These are phyloP conservation scores for Dendrostoma leiphaemia DNA, from an alignment of 2,329 filamentous ascomycete genomes.

Conservation along the genomic window DNA sequence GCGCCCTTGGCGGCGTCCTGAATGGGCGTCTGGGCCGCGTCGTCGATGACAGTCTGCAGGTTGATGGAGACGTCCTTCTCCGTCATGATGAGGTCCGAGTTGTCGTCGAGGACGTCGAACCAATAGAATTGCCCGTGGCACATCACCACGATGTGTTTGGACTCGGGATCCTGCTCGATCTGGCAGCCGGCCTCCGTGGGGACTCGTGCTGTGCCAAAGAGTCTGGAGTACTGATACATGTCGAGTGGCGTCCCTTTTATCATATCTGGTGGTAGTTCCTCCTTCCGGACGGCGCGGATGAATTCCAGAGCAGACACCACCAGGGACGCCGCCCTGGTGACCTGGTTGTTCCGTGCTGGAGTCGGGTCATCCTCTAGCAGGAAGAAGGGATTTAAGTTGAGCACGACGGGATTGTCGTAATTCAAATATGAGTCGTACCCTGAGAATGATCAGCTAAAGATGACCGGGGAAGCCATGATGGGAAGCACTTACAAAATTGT, in stretches of 20 bases:
- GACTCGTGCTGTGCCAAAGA: slow-evolving; percentile 93
- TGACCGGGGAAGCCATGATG: not conserved
- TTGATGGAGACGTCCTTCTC: slow-evolving; percentile 93
- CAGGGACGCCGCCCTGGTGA: slow-evolving; percentile 88
- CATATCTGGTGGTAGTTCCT: slow-evolving; percentile 88
- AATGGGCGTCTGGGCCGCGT: slow-evolving; percentile 84
- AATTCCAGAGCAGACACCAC: slow-evolving; percentile 89
- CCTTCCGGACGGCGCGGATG: slow-evolving; percentile 85
- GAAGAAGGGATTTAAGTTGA: slow-evolving; percentile 98
- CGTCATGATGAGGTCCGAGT: slow-evolving; percentile 94
- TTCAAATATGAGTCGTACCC: slow-evolving; percentile 99
- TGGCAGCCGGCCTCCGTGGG: slow-evolving; percentile 93
- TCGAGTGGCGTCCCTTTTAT: slow-evolving; percentile 81
- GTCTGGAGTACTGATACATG: slow-evolving; percentile 96
- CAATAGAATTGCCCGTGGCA: slow-evolving; percentile 97
- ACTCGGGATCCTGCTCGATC: slow-evolving; percentile 90
- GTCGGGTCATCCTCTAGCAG: slow-evolving; percentile 96
- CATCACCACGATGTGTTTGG: slow-evolving; percentile 89
- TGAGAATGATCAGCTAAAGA: slow-evolving; percentile 23
- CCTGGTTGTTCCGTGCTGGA: slow-evolving; percentile 92
- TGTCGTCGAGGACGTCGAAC: slow-evolving; percentile 96
- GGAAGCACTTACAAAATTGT: slow-evolving; percentile 78
- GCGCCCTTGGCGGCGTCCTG: slow-evolving; percentile 95
- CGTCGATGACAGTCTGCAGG: slow-evolving; percentile 86
- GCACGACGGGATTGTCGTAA: slow-evolving; percentile 94